phyloP scores from a whole-genome alignment of 768 basidiomycete species.

The Goffeauzyma gilvescens region DNA sequence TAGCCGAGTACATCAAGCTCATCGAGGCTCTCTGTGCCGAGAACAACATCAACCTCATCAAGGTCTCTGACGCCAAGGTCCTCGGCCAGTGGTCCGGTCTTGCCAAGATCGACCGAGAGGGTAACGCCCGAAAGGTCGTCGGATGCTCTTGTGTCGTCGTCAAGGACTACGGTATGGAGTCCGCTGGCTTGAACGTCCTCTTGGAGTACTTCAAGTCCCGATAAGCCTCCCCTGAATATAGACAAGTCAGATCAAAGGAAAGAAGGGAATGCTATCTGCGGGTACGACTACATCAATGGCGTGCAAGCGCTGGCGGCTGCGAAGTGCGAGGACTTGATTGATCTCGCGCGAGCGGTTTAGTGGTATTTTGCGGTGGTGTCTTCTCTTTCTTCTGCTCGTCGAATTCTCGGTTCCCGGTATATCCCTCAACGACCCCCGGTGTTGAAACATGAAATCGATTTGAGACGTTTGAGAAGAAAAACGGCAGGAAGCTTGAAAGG shows the following conservation, averaged over 20 bases:
- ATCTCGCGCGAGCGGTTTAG: no score
- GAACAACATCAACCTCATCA: constrained; percentile 99
- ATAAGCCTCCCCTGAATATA: constrained; percentile 33
- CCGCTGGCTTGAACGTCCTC: constrained; percentile 73
- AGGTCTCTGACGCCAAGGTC: constrained; percentile 92
- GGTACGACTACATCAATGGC: no score
- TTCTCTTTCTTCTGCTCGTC: no score
- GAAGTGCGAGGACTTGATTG: no score
- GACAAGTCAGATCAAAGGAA: constrained; percentile 4
- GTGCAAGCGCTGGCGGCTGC: no score
- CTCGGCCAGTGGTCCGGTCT: constrained; percentile 97
- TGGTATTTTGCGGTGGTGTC: no score
- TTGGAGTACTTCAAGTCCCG: constrained; percentile 75
- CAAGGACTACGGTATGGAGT: constrained; percentile 90
- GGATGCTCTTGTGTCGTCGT: constrained; percentile 58
- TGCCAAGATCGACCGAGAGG: constrained; percentile 99
- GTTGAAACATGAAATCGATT: no score
- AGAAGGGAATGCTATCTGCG: no score
- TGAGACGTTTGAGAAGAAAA: no score
- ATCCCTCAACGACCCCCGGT: no score
- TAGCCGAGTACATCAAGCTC: constrained; percentile 97
- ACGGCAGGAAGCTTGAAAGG: neutral
- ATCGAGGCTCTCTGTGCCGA: constrained; percentile 98
- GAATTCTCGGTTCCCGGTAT: no score
- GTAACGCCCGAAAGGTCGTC: constrained; percentile 81